Conservation (phyloP, 225 moss, liverwort and hornwort genomes). For the Pseudisothecium myosuroides region DNA sequence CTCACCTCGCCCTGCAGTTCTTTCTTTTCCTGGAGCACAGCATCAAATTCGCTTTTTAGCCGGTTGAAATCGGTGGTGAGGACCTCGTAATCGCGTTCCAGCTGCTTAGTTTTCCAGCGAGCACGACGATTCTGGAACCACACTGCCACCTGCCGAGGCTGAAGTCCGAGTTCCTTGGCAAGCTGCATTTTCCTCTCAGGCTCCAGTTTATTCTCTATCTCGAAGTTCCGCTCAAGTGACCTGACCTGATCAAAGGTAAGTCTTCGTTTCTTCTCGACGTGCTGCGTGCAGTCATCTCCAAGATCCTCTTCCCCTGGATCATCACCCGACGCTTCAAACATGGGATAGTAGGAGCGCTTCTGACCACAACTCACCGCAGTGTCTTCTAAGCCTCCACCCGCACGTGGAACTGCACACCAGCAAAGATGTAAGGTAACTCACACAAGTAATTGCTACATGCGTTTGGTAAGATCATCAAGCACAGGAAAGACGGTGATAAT, state of each 20-base stretch:
- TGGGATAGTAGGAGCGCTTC: constrained; percentile 65
- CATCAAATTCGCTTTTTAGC: constrained; percentile 60
- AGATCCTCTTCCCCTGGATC: constrained; percentile 89
- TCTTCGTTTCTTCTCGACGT: constrained; percentile 82
- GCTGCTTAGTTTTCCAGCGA: constrained; percentile 98
- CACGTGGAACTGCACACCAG: constrained; percentile 41
- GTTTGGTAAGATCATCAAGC: background rate
- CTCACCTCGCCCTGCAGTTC: constrained; percentile 79
- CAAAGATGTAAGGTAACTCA: background rate
- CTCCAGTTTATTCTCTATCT: constrained; percentile 95
- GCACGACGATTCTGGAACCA: constrained; percentile 99
- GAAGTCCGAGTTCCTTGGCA: constrained; percentile 84
- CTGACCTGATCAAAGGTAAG: constrained; percentile 88
- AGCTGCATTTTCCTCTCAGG: constrained; percentile 99
- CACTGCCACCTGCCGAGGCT: constrained; percentile 96
- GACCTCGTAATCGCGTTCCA: constrained; percentile 88
- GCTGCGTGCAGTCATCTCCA: constrained; percentile 76
- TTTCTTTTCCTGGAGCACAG: constrained; percentile 65
- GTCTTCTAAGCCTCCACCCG: constrained; percentile 63
- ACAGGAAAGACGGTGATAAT: background rate
- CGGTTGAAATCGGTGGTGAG: constrained; percentile 74
- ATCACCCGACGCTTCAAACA: constrained; percentile 70
- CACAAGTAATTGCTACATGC: background rate
- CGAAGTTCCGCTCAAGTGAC: constrained; percentile 91
- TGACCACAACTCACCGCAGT: constrained; percentile 61